Conservation (phyloP, 345 rosid species). For the Cochlearia excelsa region DNA sequence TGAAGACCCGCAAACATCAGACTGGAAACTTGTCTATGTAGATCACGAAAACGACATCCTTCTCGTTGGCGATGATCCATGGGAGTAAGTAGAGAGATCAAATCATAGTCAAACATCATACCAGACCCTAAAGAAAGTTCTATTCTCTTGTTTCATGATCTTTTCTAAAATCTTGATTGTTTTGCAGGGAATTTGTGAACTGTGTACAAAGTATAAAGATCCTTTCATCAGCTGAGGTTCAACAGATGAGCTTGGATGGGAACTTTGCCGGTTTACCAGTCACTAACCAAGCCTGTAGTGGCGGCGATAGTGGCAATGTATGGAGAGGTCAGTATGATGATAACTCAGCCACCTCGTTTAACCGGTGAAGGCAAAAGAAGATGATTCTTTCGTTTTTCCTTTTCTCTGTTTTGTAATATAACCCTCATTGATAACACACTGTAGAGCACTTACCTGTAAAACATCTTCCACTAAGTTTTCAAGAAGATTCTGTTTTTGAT, state of each 20-base stretch:
- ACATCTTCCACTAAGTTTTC: slow-evolving; percentile 23
- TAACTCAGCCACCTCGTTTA: slow-evolving; percentile 74
- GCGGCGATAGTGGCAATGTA: slow-evolving; percentile 72
- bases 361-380: slow-evolving; percentile 42
- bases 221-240: slow-evolving; percentile 76
- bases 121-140: slow-evolving; percentile 10
- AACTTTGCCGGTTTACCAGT: slow-evolving; percentile 59
- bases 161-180: not conserved
- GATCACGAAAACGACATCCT: slow-evolving; percentile 94
- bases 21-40: slow-evolving; percentile 91
- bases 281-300: slow-evolving; percentile 76
- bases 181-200: slow-evolving; percentile 78
- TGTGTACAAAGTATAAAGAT: slow-evolving; percentile 84
- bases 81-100: slow-evolving; percentile 75
- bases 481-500: slow-evolving; percentile 5
- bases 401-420: slow-evolving; percentile 26
- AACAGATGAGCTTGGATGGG: slow-evolving; percentile 88
- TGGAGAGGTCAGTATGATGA: slow-evolving; percentile 83
- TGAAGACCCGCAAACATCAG: slow-evolving; percentile 89
- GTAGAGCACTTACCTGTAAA: slow-evolving; percentile 35
- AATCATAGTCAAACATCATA: slow-evolving; percentile 1
- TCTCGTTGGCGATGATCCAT: slow-evolving; percentile 97
- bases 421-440: slow-evolving; percentile 21
- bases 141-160: not conserved
- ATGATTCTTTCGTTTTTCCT: slow-evolving; percentile 19